Evolutionary conservation across 805 yeast genomes (phyloP).

Genomic region (Kodamaea hsintzibuensis): DNA sequence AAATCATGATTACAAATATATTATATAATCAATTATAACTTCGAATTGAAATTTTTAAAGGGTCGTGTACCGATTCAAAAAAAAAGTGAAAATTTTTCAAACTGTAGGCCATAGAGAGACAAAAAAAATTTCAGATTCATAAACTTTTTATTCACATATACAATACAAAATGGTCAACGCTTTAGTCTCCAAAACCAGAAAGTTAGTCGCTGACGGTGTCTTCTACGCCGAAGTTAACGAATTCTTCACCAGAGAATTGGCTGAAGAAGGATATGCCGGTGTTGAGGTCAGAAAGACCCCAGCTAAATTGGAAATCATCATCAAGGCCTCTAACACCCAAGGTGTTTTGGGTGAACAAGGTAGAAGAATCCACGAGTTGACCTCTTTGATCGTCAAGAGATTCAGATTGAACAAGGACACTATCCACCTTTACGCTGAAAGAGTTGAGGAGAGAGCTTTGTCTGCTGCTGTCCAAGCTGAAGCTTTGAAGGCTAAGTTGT

Average conservation of each 20-base stretch:
- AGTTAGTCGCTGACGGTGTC: conserved; percentile 99
- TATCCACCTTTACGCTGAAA: conserved; percentile 94
- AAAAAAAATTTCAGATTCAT: conserved; percentile 10
- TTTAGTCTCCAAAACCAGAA: conserved; percentile 93
- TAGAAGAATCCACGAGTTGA: conserved; percentile 98
- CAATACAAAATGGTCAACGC: conserved; percentile 30
- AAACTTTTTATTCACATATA: background rate
- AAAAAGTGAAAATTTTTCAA: conserved; percentile 6
- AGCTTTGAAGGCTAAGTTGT: conserved; percentile 96
- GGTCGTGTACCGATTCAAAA: conserved; percentile 7
- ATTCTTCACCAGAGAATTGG: conserved; percentile 99
- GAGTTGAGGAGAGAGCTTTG: conserved; percentile 99
- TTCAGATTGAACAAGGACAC: conserved; percentile 94
- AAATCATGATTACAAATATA: background rate
- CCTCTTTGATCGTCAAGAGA: conserved; percentile 97
- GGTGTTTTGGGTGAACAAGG: conserved; percentile 99
- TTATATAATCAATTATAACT: background rate
- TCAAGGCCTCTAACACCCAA: conserved; percentile 98
- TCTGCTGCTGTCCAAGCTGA: conserved; percentile 99
- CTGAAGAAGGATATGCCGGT: conserved; percentile 99
- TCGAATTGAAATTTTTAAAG: background rate
- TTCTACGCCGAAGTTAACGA: conserved; percentile 99
- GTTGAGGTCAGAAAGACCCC: conserved; percentile 99
- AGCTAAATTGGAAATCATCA: conserved; percentile 95
- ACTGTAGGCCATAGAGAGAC: background rate